These are phyloP conservation scores for Aquilaria agallochum DNA, from an alignment of 441 rosid species.

Conservation along the genomic window DNA sequence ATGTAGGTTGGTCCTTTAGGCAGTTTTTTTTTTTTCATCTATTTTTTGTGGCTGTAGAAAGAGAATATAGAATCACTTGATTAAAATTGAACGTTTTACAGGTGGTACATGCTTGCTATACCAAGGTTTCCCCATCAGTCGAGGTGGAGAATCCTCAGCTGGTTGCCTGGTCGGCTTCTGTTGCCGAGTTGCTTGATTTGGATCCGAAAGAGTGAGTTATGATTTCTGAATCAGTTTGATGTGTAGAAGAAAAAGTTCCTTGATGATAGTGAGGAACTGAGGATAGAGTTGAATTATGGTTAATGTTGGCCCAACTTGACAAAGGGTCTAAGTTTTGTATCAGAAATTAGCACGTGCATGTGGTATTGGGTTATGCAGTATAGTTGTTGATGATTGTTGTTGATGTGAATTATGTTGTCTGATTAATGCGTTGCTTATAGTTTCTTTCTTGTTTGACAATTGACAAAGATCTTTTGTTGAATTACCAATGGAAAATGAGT, in stretches of 20 bases:
- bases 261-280: background rate
- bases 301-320: background rate
- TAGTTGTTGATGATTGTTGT: too few species aligned
- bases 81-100: constrained; percentile 13
- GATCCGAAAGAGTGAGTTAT: constrained; percentile 83
- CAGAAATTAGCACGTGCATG: background rate
- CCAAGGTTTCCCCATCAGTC: constrained; percentile 85
- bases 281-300: background rate
- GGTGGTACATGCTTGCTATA: constrained; percentile 88
- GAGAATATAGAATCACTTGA: background rate
- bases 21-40: background rate
- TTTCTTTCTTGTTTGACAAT: too few species aligned
- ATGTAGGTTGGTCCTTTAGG: too few species aligned
- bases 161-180: constrained; percentile 94
- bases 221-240: constrained; percentile 1
- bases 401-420: too few species aligned
- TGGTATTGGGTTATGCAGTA: too few species aligned
- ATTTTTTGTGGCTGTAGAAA: background rate
- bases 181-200: constrained; percentile 74
- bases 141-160: constrained; percentile 88
- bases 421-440: too few species aligned
- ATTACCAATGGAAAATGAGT: too few species aligned
- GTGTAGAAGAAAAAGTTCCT: background rate
- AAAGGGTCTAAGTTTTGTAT: background rate
- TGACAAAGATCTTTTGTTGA: too few species aligned